Conservation (phyloP, 306 rosid species). For the Cicer pinnatifidum region DNA sequence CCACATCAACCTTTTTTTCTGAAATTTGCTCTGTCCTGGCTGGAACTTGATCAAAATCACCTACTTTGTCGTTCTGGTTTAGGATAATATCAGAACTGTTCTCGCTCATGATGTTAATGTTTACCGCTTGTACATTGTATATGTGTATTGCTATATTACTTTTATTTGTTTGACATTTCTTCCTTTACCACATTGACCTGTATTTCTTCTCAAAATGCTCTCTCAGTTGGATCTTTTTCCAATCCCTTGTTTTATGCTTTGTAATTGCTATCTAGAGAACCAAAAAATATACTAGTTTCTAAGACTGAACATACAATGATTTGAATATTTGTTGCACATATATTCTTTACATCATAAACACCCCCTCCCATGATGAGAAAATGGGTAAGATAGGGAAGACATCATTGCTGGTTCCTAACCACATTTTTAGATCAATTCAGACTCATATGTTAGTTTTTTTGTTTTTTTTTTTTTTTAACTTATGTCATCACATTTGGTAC, state of each 20-base stretch:
- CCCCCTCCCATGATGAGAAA: not conserved
- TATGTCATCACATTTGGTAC: slow-evolving; percentile 19
- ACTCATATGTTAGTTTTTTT: slow-evolving; percentile 18
- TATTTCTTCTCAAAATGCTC: slow-evolving; percentile 4
- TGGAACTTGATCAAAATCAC: slow-evolving; percentile 15
- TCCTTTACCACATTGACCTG: slow-evolving; percentile 19
- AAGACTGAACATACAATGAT: not conserved
- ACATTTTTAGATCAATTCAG: slow-evolving; percentile 7
- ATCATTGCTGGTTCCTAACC: slow-evolving; percentile 27
- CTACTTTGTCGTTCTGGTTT: slow-evolving; percentile 28
- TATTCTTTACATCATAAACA: not conserved
- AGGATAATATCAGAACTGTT: slow-evolving; percentile 9
- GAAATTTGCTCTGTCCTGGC: slow-evolving; percentile 21
- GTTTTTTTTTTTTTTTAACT: slow-evolving; percentile 13
- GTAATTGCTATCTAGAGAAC: slow-evolving; percentile 20
- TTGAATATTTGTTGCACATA: slow-evolving; percentile 6
- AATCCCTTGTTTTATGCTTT: slow-evolving; percentile 7
- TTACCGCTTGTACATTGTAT: not conserved
- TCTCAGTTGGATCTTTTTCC: not conserved
- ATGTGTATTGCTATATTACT: not conserved
- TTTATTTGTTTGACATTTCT: slow-evolving; percentile 30
- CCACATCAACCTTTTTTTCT: slow-evolving; percentile 4
- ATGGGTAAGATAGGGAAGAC: not conserved
- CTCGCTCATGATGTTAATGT: slow-evolving; percentile 1
- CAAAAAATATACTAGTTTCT: slow-evolving; percentile 1